Evolutionary conservation across 1,139 yeast species (phyloP), one percentile per base, ranked within the genome.

Genomic region (Groenewaldozyma sp.): DNA sequence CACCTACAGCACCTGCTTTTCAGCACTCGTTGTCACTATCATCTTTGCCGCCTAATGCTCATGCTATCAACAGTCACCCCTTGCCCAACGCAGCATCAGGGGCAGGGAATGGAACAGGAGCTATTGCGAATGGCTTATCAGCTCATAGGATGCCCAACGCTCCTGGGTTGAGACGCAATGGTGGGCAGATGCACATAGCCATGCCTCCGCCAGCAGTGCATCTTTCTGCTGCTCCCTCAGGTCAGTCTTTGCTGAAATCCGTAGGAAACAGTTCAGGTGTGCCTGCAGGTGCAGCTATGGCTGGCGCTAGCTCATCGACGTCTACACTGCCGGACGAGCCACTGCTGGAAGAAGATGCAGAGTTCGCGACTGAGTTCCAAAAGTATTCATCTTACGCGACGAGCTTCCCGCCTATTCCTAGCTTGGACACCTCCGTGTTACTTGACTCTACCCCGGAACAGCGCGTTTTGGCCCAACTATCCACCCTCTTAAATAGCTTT

Each of bases 371-470:
- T n/a, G n/a, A n/a, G n/a, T n/a, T n/a, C n/a, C n/a, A n/a, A n/a
- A n/a, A n/a, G n/a, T n/a, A n/a, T n/a, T n/a, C n/a, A n/a, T n/a
- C n/a, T n/a, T 24, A 7, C 28, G 26, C 26, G 7, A 27, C 13
- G 22, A 20, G 22, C 14, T 50, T 52, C 40, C 56, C 56, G 9
- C 38, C 37, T 10, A 34, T 49, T 13, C 56, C 56, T 6, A 36
- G 39, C 22, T 38, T 62, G 6, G 60, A 62, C 43, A 37, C 54
- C 35, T 39, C 49, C 11, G 48, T 58, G 26, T 44, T 62, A 37
- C 47, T 59, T 24, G 65, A 62, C 42, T 46, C 54, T 32, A 51
- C 63, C 1, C 56, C 63, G 1, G 50, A 50, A 27, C 49, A 53
- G 19, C 52, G 47, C 5, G 55, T 56, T 2, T 45, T 53, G 16